These are phyloP conservation scores for Fagus sylvatica DNA, from an alignment of 306 rosid species.

Conservation along the genomic window DNA sequence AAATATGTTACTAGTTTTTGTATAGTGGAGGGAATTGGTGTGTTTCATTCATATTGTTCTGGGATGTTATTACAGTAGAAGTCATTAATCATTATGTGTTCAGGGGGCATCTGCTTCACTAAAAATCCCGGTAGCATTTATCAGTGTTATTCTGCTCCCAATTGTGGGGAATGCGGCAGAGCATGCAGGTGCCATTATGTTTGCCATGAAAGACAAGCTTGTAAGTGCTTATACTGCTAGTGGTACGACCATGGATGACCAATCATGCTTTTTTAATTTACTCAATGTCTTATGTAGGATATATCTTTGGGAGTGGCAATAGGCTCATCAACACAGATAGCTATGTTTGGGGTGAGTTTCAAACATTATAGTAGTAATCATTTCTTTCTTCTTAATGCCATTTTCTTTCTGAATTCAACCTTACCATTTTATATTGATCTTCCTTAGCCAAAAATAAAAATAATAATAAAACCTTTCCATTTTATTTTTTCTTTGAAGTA, in stretches of 20 bases:
- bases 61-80: not conserved
- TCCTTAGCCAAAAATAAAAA: too few relatives aligned
- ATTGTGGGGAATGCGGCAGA: slow-evolving; percentile 86
- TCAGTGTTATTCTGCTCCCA: slow-evolving; percentile 81
- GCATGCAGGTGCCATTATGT: slow-evolving; percentile 83
- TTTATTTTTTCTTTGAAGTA: not conserved
- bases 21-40: not conserved
- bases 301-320: slow-evolving; percentile 82
- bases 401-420: not conserved
- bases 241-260: not conserved
- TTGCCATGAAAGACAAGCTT: slow-evolving; percentile 90
- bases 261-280: not conserved
- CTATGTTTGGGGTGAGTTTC: slow-evolving; percentile 66
- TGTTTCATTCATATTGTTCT: not conserved
- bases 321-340: slow-evolving; percentile 78
- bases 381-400: not conserved
- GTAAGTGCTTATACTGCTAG: slow-evolving; percentile 37
- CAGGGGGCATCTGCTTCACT: slow-evolving; percentile 72
- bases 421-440: not conserved
- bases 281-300: slow-evolving; percentile 44
- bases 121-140: slow-evolving; percentile 65
- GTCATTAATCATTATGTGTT: slow-evolving; percentile 3
- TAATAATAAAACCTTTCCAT: not conserved
- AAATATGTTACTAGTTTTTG: not conserved
- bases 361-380: not conserved